phyloP scores from a whole-genome alignment of 2,329 filamentous ascomycete genomes.

The Aschersonia sp. region DNA sequence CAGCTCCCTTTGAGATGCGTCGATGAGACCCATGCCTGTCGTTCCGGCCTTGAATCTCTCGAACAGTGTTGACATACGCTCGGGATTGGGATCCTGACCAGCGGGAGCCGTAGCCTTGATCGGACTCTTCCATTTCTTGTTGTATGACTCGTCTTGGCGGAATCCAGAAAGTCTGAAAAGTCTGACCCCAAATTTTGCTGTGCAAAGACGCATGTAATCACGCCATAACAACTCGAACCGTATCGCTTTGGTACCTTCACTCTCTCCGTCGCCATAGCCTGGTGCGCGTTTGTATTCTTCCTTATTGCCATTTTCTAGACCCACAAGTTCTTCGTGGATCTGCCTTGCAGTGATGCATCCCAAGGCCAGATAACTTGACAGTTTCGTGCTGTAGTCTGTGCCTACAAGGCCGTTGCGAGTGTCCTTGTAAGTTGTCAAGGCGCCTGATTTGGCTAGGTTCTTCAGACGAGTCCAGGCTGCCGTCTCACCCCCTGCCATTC shows the following conservation, averaged over 20 bases:
- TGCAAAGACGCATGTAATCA: conserved; percentile 70
- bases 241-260: conserved; percentile 53
- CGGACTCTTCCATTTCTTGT: conserved; percentile 34
- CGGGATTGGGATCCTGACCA: conserved; percentile 24
- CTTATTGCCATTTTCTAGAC: conserved; percentile 52
- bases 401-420: conserved; percentile 61
- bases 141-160: conserved; percentile 25
- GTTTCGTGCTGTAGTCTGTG: conserved; percentile 58
- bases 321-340: conserved; percentile 51
- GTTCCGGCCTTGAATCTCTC: conserved; percentile 49
- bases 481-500: conserved; percentile 54
- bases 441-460: conserved; percentile 45
- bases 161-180: conserved; percentile 56
- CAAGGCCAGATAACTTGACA: conserved; percentile 59
- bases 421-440: conserved; percentile 50
- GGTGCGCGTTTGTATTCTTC: conserved; percentile 20
- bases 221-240: conserved; percentile 65
- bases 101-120: conserved; percentile 12
- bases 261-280: conserved; percentile 58
- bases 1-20: conserved; percentile 63
- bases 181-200: conserved; percentile 49
- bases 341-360: conserved; percentile 62
- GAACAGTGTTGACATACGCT: conserved; percentile 32
- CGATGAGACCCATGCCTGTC: conserved; percentile 64
- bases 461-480: conserved; percentile 41